These are phyloP conservation scores for Dothistroma septosporum DNA, from an alignment of 2,329 filamentous ascomycete genomes.

Conservation along the genomic window DNA sequence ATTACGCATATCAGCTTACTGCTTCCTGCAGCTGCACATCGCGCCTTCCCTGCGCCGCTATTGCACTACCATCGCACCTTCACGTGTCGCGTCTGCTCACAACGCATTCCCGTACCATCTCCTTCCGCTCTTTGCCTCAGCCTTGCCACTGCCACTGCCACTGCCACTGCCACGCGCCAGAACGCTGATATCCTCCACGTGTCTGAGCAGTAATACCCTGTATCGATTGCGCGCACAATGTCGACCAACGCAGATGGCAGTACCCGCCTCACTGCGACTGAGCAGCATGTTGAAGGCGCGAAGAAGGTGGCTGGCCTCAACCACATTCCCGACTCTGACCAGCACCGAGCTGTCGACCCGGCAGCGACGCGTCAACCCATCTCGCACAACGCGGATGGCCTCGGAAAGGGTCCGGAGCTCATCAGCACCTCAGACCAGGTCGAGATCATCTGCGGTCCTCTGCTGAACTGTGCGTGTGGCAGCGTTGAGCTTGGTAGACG, in stretches of 20 bases:
- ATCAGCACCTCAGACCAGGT: conserved; percentile 38
- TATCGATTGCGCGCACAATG: neutral
- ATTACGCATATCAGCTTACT: conserved; percentile 7
- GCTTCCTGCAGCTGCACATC: conserved; percentile 1
- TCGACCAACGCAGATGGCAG: neutral
- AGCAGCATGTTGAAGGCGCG: neutral
- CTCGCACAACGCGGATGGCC: conserved; percentile 29
- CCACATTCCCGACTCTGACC: conserved; percentile 12
- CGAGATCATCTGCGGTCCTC: conserved; percentile 66
- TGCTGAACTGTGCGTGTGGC: conserved; percentile 58
- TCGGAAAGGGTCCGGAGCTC: conserved; percentile 43
- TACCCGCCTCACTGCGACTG: neutral
- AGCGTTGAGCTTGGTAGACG: neutral
- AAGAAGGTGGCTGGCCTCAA: conserved; percentile 7
- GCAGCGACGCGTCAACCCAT: conserved; percentile 13
- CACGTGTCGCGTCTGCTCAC: conserved; percentile 2
- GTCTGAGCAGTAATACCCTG: neutral
- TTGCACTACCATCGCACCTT: neutral
- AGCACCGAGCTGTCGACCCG: conserved; percentile 7
- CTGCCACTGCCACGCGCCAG: neutral
- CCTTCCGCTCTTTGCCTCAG: neutral
- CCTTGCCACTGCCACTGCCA: neutral
- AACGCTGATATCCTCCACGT: neutral
- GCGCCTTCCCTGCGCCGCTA: neutral
- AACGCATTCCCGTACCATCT: neutral